Conservation (phyloP, 2,329 filamentous ascomycete genomes). For the Colletotrichum limetticola region DNA sequence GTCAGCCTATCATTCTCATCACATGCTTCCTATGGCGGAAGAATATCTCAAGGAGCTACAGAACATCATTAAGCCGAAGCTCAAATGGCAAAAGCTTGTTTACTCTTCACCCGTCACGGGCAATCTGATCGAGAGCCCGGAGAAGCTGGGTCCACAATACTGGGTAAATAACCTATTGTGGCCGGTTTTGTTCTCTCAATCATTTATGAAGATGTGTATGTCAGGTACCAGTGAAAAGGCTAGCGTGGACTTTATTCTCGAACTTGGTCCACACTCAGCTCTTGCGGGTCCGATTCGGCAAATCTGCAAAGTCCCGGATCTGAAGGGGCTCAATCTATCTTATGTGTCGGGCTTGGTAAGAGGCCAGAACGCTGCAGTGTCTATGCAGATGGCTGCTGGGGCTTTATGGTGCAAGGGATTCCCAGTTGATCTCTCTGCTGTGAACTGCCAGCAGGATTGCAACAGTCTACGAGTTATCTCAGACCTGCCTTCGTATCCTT, state of each 20-base stretch:
- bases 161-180: slow-evolving; percentile 22
- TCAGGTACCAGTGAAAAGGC: background rate
- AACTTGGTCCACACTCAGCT: slow-evolving; percentile 61
- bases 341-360: slow-evolving; percentile 1
- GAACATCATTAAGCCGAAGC: background rate
- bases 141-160: slow-evolving; percentile 6
- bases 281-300: slow-evolving; percentile 61
- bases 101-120: slow-evolving; percentile 29
- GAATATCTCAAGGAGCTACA: slow-evolving; percentile 4
- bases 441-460: slow-evolving; percentile 32
- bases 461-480: background rate
- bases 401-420: slow-evolving; percentile 7
- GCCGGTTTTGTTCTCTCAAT: slow-evolving; percentile 15
- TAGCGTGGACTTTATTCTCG: slow-evolving; percentile 51
- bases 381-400: slow-evolving; percentile 13
- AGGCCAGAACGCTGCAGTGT: slow-evolving; percentile 1
- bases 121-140: slow-evolving; percentile 38
- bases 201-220: slow-evolving; percentile 13
- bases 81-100: slow-evolving; percentile 42
- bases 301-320: slow-evolving; percentile 50
- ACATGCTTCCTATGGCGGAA: slow-evolving; percentile 57
- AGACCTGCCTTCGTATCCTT: slow-evolving; percentile 36
- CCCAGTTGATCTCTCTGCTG: background rate
- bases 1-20: slow-evolving; percentile 26
- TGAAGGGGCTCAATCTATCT: background rate